phyloP scores from a whole-genome alignment of 306 rosid species.

The Castanospermum australe region DNA sequence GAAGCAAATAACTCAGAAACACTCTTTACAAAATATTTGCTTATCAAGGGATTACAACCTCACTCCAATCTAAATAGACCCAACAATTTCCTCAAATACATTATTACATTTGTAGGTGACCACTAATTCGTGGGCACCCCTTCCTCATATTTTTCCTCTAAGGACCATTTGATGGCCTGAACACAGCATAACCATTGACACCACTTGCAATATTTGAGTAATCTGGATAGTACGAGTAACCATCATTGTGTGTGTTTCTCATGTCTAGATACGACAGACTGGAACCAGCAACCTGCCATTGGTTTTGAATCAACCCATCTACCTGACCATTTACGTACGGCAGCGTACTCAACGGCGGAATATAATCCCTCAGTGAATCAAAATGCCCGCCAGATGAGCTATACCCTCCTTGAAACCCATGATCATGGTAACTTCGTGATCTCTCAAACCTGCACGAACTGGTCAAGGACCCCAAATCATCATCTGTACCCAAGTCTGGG shows the following conservation, averaged over 20 bases:
- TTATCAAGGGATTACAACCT: slow-evolving; percentile 72
- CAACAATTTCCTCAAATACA: slow-evolving; percentile 58
- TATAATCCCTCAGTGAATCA: slow-evolving; percentile 57
- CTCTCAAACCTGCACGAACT: slow-evolving; percentile 86
- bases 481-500: slow-evolving; percentile 55
- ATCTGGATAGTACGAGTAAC: slow-evolving; percentile 67
- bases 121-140: slow-evolving; percentile 35
- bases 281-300: slow-evolving; percentile 69
- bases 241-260: slow-evolving; percentile 55
- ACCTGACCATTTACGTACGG: slow-evolving; percentile 73
- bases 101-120: slow-evolving; percentile 59
- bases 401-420: slow-evolving; percentile 61
- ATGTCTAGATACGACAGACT: slow-evolving; percentile 59
- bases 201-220: slow-evolving; percentile 67
- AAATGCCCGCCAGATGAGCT: slow-evolving; percentile 48
- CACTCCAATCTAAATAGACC: slow-evolving; percentile 73
- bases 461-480: slow-evolving; percentile 62
- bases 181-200: slow-evolving; percentile 72
- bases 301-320: slow-evolving; percentile 70
- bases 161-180: slow-evolving; percentile 83
- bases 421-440: slow-evolving; percentile 75
- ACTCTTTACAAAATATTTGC: slow-evolving; percentile 82
- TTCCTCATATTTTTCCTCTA: slow-evolving; percentile 42
- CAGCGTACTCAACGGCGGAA: slow-evolving; percentile 45
- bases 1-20: slow-evolving; percentile 47